These are phyloP conservation scores for Westerdykella ornata DNA, from an alignment of 2,329 filamentous ascomycete species.

Conservation along the genomic window DNA sequence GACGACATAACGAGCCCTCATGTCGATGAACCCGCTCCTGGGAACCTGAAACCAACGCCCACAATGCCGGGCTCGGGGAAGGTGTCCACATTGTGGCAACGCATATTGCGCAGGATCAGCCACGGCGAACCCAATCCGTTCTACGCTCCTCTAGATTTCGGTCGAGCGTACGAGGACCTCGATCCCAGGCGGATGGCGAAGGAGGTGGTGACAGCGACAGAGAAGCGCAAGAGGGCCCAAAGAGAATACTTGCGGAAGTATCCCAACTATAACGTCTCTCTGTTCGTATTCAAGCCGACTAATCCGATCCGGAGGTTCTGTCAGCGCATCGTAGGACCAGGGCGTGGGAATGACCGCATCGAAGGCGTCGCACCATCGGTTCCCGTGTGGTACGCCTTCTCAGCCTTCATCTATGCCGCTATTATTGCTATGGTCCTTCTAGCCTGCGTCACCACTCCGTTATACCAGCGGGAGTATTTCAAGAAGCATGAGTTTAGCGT, in stretches of 20 bases:
- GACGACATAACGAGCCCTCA: constrained; percentile 29
- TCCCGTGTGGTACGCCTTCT: constrained; percentile 86
- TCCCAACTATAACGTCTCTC: constrained; percentile 84
- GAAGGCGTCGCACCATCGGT: constrained; percentile 87
- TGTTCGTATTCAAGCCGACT: constrained; percentile 75
- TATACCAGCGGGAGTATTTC: constrained; percentile 89
- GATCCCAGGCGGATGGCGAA: constrained; percentile 84
- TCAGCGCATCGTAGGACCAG: constrained; percentile 84
- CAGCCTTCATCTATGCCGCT: constrained; percentile 84
- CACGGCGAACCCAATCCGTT: constrained; percentile 86
- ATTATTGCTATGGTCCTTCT: constrained; percentile 98
- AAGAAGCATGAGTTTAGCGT: constrained; percentile 52
- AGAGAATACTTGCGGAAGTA: constrained; percentile 82
- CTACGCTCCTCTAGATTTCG: constrained; percentile 72
- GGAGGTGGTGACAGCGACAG: constrained; percentile 77
- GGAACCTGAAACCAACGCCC: constrained; percentile 30
- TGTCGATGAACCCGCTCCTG: constrained; percentile 29
- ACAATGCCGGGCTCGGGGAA: constrained; percentile 51
- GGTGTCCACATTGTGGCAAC: constrained; percentile 57
- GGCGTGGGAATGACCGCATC: constrained; percentile 76
- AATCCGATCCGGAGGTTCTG: constrained; percentile 77
- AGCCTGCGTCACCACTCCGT: constrained; percentile 85
- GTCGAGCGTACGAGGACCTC: constrained; percentile 65
- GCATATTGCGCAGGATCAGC: constrained; percentile 50
- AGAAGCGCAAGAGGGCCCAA: constrained; percentile 78